Percentiles rank a stretch among this genome's conserved stretches.
These are phyloP conservation scores for Vanderwaltozyma verrucispora DNA, from an alignment of 805 yeast genomes.

Conservation along the genomic window DNA sequence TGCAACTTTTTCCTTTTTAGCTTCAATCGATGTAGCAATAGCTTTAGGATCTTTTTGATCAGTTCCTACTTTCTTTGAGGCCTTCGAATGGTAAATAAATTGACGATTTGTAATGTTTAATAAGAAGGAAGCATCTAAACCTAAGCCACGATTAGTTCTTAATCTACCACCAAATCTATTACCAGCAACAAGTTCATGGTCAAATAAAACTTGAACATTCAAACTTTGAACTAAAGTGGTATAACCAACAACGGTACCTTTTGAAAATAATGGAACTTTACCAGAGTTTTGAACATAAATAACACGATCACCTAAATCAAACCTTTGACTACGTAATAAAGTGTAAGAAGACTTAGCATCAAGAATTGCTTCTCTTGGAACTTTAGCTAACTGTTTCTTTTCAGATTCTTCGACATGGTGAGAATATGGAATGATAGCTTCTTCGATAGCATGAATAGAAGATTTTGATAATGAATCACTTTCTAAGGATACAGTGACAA, in stretches of 20 bases:
- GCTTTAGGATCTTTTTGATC: constrained; percentile 22
- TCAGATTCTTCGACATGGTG: constrained; percentile 36
- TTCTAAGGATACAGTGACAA: constrained; percentile 60
- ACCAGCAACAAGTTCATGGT: constrained; percentile 73
- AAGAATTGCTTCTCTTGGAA: constrained; percentile 75
- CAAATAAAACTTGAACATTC: constrained; percentile 73
- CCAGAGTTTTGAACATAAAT: constrained; percentile 79
- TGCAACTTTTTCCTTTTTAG: constrained; percentile 3
- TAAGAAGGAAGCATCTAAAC: constrained; percentile 70
- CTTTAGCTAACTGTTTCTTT: constrained; percentile 57
- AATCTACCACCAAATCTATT: constrained; percentile 70
- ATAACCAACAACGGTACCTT: constrained; percentile 85
- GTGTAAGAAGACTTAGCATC: constrained; percentile 66
- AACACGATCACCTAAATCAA: constrained; percentile 83
- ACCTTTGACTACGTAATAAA: constrained; percentile 61
- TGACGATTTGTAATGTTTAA: constrained; percentile 70
- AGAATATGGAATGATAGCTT: constrained; percentile 38
- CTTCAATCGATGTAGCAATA: constrained; percentile 4
- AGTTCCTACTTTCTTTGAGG: constrained; percentile 35
- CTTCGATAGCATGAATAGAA: constrained; percentile 60
- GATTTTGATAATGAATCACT: constrained; percentile 66
- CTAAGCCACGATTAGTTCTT: constrained; percentile 68
- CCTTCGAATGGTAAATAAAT: constrained; percentile 63
- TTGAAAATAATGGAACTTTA: constrained; percentile 74
- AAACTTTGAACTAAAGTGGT: constrained; percentile 43